Evolutionary conservation across 495 filamentous ascomycete species (phyloP), one percentile per base, ranked within the genome.

Genomic region (Xylaria acuta): DNA sequence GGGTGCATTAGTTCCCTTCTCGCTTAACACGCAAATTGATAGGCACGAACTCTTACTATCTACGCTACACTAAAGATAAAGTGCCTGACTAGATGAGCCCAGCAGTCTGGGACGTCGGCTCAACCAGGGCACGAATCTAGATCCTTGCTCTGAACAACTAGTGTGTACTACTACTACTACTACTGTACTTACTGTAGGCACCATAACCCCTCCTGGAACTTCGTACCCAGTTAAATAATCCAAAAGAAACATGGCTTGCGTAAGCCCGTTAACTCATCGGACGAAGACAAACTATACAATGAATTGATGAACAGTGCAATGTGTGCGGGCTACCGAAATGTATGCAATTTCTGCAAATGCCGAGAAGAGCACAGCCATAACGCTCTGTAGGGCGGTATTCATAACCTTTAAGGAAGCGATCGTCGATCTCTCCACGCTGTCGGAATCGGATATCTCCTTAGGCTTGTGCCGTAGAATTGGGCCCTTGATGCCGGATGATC

Each of bases 1-100:
- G 27, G 54, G 67, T 73, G 72, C 71, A 77, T 79, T 77, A 77
- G 72, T 72, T 77, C 75, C 76, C 75, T 71, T 78, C 53, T 77
- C 76, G 73, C 75, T 75, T 73, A 74, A 76, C 67, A 76, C 73
- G 76, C 64, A 66, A 47, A 22, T 66, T 49, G 11, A 66, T 49
- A 51, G 25, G 64, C 43, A 43, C 45, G 20, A 38, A 25, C 32
- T 43, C 2, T 43, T 64, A 25, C 36, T 53, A 16, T 22, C 18
- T 25, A 67, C 38, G 18, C 32, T 53, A 67, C 16, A 27, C 45
- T 56, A 53, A 56, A 40, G 36, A 43, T 38, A 67, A 58, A 59
- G 54, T 58, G 59, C 51, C 36, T 59, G 40, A 59, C 36, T 43
- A 45, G 34, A 27, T 14, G 67, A 69, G 67, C 67, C 67, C 67